Evolutionary conservation across 768 basidiomycete species (phyloP).

Genomic region (Mycena metata): DNA sequence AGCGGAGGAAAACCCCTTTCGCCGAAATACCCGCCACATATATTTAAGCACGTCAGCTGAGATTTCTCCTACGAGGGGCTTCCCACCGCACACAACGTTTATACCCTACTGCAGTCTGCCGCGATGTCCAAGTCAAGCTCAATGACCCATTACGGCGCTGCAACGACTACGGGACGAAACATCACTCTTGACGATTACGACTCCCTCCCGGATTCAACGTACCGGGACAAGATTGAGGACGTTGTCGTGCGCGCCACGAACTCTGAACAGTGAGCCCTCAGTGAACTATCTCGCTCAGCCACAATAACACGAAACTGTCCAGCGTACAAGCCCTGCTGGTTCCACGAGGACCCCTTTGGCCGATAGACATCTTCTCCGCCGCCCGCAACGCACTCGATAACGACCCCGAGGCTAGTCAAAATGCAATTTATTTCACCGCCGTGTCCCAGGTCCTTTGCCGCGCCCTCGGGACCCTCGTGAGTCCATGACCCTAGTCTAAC

Average conservation of each 20-base stretch:
- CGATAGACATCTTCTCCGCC: constrained; percentile 36
- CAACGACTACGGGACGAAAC: constrained; percentile 18
- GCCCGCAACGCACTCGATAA: constrained; percentile 26
- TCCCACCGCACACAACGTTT: neutral
- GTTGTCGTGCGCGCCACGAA: constrained; percentile 30
- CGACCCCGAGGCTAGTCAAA: constrained; percentile 21
- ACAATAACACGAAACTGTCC: neutral
- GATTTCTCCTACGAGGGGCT: neutral
- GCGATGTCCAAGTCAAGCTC: constrained; percentile 3
- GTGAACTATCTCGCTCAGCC: neutral
- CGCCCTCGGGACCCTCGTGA: constrained; percentile 27
- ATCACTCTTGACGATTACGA: constrained; percentile 38
- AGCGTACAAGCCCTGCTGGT: constrained; percentile 29
- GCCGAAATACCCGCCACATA: neutral
- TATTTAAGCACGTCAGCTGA: neutral
- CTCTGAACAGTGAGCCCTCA: constrained; percentile 30
- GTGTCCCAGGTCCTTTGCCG: constrained; percentile 29
- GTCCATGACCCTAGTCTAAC: neutral
- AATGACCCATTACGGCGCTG: neutral
- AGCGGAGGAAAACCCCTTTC: constrained; percentile 11
- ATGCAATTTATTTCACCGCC: constrained; percentile 31
- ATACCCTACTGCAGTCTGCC: neutral
- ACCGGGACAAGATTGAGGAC: constrained; percentile 35
- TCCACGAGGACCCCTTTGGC: constrained; percentile 32
- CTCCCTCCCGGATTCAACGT: constrained; percentile 26